These are phyloP conservation scores for Leucosporidium creatinivorum DNA, from an alignment of 768 basidiomycete genomes.

Conservation along the genomic window DNA sequence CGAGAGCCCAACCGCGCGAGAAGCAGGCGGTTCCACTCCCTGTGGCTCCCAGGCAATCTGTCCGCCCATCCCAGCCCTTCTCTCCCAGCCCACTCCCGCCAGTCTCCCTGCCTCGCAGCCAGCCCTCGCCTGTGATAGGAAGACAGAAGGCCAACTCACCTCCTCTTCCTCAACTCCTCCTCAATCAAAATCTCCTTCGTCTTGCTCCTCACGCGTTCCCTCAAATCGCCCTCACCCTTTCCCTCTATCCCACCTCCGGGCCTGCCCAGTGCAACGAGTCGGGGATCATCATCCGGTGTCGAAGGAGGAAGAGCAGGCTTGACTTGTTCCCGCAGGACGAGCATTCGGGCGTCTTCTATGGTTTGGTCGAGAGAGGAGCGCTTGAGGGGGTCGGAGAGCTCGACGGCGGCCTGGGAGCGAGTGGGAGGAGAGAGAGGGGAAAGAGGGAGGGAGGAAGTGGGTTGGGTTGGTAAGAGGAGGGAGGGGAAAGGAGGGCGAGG, in stretches of 20 bases:
- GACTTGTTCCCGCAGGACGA: slow-evolving; percentile 48
- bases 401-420: slow-evolving; percentile 63
- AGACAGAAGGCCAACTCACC: slow-evolving; percentile 49
- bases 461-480: not conserved
- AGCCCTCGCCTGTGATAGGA: no score
- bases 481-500: no score
- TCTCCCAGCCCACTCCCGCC: no score
- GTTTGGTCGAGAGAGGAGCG: slow-evolving; percentile 56
- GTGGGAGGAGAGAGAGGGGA: not conserved
- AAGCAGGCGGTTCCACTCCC: no score
- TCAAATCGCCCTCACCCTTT: slow-evolving; percentile 60
- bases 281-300: slow-evolving; percentile 54
- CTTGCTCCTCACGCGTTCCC: slow-evolving; percentile 58
- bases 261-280: slow-evolving; percentile 37
- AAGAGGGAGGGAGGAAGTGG: not conserved
- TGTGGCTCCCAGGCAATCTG: no score
- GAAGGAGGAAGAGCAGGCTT: slow-evolving; percentile 55
- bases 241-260: slow-evolving; percentile 49
- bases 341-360: slow-evolving; percentile 57
- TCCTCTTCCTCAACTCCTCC: slow-evolving; percentile 75
- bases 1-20: no score
- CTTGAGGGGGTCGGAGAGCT: slow-evolving; percentile 48
- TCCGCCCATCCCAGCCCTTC: no score
- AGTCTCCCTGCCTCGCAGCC: no score
- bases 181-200: slow-evolving; percentile 81